A percentile compares a stretch with the other conserved stretches of the same genome.
phyloP scores from a whole-genome alignment of 2,329 filamentous ascomycete genomes.

The Nannizziopsis arthrosporioides region DNA sequence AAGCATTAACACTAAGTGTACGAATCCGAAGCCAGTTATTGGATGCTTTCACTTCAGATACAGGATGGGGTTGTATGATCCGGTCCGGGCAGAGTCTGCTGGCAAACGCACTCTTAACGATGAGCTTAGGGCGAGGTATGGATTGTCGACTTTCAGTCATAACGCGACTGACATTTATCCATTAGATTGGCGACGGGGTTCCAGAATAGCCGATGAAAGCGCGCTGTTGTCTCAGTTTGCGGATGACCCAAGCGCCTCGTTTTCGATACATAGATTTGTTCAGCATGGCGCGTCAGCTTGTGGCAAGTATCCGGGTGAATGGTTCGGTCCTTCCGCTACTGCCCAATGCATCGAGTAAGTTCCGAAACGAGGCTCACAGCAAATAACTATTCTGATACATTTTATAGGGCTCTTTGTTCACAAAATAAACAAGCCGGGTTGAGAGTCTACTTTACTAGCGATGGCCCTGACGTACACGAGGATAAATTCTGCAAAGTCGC shows the following conservation, averaged over 20 bases:
- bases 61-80: constrained; percentile 98
- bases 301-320: constrained; percentile 90
- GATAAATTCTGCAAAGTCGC: constrained; percentile 74
- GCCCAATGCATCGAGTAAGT: constrained; percentile 83
- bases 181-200: constrained; percentile 62
- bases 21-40: constrained; percentile 68
- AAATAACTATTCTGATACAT: background rate
- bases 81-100: constrained; percentile 86
- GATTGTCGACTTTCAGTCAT: background rate
- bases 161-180: background rate
- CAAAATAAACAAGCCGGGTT: constrained; percentile 51
- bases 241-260: constrained; percentile 73
- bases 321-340: constrained; percentile 97
- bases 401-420: constrained; percentile 58
- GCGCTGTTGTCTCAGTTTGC: constrained; percentile 70
- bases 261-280: constrained; percentile 92
- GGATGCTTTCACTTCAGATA: constrained; percentile 83
- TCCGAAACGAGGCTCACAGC: background rate
- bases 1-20: constrained; percentile 69
- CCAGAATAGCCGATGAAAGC: constrained; percentile 49
- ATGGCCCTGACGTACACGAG: constrained; percentile 86
- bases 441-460: constrained; percentile 77
- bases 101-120: constrained; percentile 66
- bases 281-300: constrained; percentile 74
- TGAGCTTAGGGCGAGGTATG: constrained; percentile 66